Conservation (phyloP, 441 rosid species). For the Breynia disticha region DNA sequence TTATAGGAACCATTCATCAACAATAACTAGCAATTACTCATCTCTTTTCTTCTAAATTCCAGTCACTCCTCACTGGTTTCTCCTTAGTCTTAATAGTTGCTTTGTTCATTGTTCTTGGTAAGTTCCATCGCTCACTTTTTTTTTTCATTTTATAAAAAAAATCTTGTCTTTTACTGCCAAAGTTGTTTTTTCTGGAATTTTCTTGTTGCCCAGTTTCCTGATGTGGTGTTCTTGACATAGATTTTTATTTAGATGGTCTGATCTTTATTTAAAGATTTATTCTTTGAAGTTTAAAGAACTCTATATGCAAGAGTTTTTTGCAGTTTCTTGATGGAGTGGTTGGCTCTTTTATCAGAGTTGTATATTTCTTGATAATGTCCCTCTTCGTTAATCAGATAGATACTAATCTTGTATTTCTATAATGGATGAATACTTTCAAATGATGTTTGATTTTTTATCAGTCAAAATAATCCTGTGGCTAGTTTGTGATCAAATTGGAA, state of each 20-base stretch:
- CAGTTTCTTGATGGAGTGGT: slow-evolving; percentile 2
- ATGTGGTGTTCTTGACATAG: background rate
- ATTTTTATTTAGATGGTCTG: slow-evolving; percentile 1
- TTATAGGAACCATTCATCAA: background rate
- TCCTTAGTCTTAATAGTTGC: too few species aligned
- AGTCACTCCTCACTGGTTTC: too few species aligned
- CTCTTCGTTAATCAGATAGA: slow-evolving; percentile 3
- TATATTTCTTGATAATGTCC: slow-evolving; percentile 15
- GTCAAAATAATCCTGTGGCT: background rate
- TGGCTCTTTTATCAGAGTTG: background rate
- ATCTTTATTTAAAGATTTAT: slow-evolving; percentile 1
- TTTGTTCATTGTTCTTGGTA: too few species aligned
- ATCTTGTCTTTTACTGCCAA: background rate
- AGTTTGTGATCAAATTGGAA: too few species aligned
- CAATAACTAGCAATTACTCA: background rate
- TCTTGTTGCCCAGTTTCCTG: background rate
- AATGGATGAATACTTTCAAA: background rate
- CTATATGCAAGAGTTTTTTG: background rate
- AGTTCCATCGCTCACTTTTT: too few species aligned
- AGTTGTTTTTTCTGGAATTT: background rate
- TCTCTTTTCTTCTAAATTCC: too few species aligned
- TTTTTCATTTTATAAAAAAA: too few species aligned
- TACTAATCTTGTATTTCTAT: background rate
- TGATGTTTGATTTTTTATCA: background rate
- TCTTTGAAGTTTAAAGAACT: background rate